These are phyloP conservation scores for Hortaea sp. DNA, from an alignment of 2,329 filamentous ascomycete species.

Conservation along the genomic window DNA sequence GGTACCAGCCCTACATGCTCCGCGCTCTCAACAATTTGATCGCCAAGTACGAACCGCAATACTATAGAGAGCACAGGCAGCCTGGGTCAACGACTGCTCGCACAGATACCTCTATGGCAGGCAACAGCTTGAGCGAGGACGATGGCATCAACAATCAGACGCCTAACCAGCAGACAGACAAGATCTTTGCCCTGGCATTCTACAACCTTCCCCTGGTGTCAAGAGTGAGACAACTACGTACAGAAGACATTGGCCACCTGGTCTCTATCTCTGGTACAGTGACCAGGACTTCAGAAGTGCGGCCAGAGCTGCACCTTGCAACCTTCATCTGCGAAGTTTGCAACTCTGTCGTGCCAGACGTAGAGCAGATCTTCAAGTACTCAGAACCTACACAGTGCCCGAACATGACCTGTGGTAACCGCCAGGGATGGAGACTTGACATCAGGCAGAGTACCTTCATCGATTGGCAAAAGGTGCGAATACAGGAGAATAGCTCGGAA, in stretches of 20 bases:
- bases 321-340: slow-evolving; percentile 90
- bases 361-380: slow-evolving; percentile 96
- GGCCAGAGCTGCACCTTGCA: slow-evolving; percentile 82
- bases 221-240: slow-evolving; percentile 73
- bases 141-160: slow-evolving; percentile 58
- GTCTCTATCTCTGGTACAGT: slow-evolving; percentile 95
- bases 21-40: slow-evolving; percentile 86
- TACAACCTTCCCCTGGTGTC: slow-evolving; percentile 88
- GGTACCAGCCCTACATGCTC: slow-evolving; percentile 85
- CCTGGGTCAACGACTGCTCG: slow-evolving; percentile 64
- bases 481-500: slow-evolving; percentile 96
- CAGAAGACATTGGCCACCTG: slow-evolving; percentile 81
- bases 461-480: slow-evolving; percentile 97
- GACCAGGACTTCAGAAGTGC: slow-evolving; percentile 91
- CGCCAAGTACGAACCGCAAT: slow-evolving; percentile 84
- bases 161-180: slow-evolving; percentile 90
- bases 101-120: slow-evolving; percentile 47
- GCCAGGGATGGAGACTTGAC: slow-evolving; percentile 89
- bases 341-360: slow-evolving; percentile 72
- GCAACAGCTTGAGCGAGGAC: slow-evolving; percentile 49
- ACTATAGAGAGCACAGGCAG: slow-evolving; percentile 87
- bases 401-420: slow-evolving; percentile 77
- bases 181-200: slow-evolving; percentile 85
- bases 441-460: slow-evolving; percentile 96
- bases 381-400: slow-evolving; percentile 95